Percentiles rank a stretch among this genome's conserved stretches.
These are phyloP conservation scores for Magnaporthiopsis rhizophila DNA, from an alignment of 2,329 filamentous ascomycete genomes.

Conservation along the genomic window DNA sequence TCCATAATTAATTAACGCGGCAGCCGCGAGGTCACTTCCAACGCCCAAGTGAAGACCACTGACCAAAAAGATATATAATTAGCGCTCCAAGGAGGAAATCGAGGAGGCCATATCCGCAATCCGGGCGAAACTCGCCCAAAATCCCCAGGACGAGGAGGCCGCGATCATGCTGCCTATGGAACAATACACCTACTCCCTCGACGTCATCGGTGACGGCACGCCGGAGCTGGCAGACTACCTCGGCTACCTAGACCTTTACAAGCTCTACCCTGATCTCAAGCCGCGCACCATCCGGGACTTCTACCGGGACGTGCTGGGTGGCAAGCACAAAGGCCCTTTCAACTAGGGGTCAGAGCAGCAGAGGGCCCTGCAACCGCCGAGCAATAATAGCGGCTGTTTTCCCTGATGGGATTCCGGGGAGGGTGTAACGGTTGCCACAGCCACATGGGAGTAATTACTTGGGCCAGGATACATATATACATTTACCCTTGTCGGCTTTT, in stretches of 20 bases:
- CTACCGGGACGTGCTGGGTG: constrained; percentile 29
- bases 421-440: too few species aligned
- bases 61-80: too few species aligned
- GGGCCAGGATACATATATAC: too few species aligned
- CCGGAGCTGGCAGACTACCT: constrained; percentile 45
- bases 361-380: too few species aligned
- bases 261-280: constrained; percentile 43
- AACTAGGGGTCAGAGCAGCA: too few species aligned
- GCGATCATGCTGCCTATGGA: neutral
- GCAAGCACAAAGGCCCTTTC: constrained; percentile 17
- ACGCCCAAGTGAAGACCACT: too few species aligned
- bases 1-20: too few species aligned
- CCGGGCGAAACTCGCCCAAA: neutral
- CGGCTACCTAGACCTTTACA: constrained; percentile 41
- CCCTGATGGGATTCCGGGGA: too few species aligned
- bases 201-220: constrained; percentile 43
- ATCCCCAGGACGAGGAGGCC: neutral
- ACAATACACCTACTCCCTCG: constrained; percentile 38
- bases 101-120: neutral
- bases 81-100: neutral
- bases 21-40: too few species aligned
- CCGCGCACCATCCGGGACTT: constrained; percentile 29
- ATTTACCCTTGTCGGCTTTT: too few species aligned
- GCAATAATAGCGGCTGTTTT: too few species aligned
- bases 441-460: too few species aligned